These are phyloP conservation scores for Penicillium flavigenum DNA, from an alignment of 495 filamentous ascomycete genomes.

Conservation along the genomic window DNA sequence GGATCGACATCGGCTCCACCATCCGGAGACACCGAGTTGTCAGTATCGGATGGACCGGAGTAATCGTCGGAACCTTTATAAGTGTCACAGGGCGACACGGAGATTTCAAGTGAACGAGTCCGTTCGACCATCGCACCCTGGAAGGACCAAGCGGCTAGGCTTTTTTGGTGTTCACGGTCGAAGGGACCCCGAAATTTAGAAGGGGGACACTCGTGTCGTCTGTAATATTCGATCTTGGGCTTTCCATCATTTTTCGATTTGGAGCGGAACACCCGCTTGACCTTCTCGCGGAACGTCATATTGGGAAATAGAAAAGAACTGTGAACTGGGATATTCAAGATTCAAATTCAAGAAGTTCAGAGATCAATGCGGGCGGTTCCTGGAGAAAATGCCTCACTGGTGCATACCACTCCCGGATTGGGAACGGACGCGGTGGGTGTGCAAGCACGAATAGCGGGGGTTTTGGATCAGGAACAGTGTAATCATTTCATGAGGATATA, in stretches of 20 bases:
- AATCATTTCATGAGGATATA: conserved; percentile 22
- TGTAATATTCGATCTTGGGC: conserved; percentile 53
- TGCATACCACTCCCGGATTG: conserved; percentile 37
- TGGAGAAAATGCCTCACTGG: conserved; percentile 26
- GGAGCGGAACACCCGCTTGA: conserved; percentile 43
- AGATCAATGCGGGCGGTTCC: conserved; percentile 18
- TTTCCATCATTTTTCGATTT: conserved; percentile 30
- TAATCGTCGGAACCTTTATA: conserved; percentile 16
- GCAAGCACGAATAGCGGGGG: conserved; percentile 36
- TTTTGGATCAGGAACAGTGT: conserved; percentile 11
- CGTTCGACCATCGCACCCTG: conserved; percentile 39
- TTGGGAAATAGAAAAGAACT: conserved; percentile 11
- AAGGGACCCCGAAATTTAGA: conserved; percentile 55
- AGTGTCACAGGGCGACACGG: conserved; percentile 43
- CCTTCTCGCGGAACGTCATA: conserved; percentile 50
- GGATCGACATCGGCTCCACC: conserved; percentile 32
- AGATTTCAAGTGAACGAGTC: conserved; percentile 36
- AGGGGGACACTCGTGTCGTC: conserved; percentile 48
- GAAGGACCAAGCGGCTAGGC: conserved; percentile 52
- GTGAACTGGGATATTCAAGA: conserved; percentile 6
- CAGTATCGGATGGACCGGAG: conserved; percentile 16
- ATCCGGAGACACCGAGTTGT: conserved; percentile 21
- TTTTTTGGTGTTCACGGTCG: conserved; percentile 51
- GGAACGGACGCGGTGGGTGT: conserved; percentile 40
- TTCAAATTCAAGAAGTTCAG: conserved; percentile 2